phyloP scores from a whole-genome alignment of 495 filamentous ascomycete genomes.

The Niebla homalea region DNA sequence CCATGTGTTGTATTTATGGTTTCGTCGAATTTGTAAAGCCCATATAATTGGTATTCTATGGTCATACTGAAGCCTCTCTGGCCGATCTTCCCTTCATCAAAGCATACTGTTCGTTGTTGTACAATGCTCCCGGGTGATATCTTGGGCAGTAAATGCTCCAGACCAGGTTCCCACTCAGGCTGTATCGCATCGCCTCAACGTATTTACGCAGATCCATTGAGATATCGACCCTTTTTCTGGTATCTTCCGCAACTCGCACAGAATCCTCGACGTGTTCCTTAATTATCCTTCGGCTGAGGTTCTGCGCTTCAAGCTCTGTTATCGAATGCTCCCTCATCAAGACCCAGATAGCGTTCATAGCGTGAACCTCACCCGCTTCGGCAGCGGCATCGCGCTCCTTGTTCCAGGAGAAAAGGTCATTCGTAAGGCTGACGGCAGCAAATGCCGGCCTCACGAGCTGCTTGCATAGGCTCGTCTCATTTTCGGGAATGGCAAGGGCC shows the following conservation, averaged over 20 bases:
- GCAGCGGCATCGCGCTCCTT: conserved; percentile 19
- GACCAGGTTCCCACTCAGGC: conserved; percentile 16
- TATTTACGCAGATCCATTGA: conserved; percentile 5
- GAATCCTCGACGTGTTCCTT: not conserved
- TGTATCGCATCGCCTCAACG: conserved; percentile 19
- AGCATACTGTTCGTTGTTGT: too few relatives aligned
- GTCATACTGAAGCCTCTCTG: too few relatives aligned
- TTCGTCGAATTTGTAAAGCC: too few relatives aligned
- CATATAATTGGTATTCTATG: too few relatives aligned
- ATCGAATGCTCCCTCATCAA: conserved; percentile 20
- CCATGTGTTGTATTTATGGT: too few relatives aligned
- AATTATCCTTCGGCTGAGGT: conserved; percentile 8
- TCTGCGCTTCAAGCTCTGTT: conserved; percentile 15
- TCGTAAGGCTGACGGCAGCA: too few relatives aligned
- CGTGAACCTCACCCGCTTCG: conserved; percentile 5
- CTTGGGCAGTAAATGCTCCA: conserved; percentile 22
- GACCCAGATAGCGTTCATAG: conserved; percentile 27
- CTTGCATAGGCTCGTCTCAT: too few relatives aligned
- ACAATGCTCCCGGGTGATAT: conserved; percentile 7
- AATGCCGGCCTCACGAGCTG: too few relatives aligned
- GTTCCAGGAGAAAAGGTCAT: too few relatives aligned
- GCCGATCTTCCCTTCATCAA: too few relatives aligned
- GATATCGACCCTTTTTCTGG: not conserved
- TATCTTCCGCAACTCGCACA: not conserved
- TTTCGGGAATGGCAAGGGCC: too few relatives aligned